A percentile compares a stretch with the other conserved stretches of the same genome.
These are phyloP conservation scores for Claviceps lovelessii DNA, from an alignment of 2,329 filamentous ascomycete species.

Conservation along the genomic window DNA sequence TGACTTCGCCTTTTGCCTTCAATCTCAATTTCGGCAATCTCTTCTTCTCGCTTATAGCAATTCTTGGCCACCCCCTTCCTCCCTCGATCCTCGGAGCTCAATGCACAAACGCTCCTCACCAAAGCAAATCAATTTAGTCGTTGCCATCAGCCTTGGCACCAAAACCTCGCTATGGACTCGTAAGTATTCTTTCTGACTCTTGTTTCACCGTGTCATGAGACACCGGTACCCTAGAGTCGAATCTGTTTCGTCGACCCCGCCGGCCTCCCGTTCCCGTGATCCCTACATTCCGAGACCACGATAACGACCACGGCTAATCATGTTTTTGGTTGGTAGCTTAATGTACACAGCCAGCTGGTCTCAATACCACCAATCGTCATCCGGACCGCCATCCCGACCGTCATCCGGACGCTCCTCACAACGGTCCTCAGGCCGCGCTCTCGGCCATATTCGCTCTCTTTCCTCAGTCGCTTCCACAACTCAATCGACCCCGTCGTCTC, in stretches of 20 bases:
- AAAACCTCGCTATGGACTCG: neutral
- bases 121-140: neutral
- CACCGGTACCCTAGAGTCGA: neutral
- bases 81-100: neutral
- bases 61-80: neutral
- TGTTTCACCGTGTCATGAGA: neutral
- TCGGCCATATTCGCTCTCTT: conserved; percentile 38
- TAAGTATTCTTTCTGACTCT: neutral
- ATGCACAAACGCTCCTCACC: neutral
- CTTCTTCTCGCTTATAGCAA: neutral
- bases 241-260: neutral
- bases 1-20: neutral
- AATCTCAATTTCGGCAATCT: neutral
- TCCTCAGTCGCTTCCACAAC: conserved; percentile 36
- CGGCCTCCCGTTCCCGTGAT: neutral
- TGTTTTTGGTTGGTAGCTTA: conserved; percentile 26
- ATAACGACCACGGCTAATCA: conserved; percentile 9
- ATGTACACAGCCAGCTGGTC: conserved; percentile 40
- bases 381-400: conserved; percentile 9
- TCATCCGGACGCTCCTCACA: neutral
- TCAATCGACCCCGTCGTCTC: conserved; percentile 16
- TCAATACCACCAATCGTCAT: conserved; percentile 21
- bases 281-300: neutral
- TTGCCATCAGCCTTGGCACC: neutral
- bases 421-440: conserved; percentile 12